These are phyloP conservation scores for Orobanche coerulescens DNA, from an alignment of 257 asterid genomes.

Conservation along the genomic window DNA sequence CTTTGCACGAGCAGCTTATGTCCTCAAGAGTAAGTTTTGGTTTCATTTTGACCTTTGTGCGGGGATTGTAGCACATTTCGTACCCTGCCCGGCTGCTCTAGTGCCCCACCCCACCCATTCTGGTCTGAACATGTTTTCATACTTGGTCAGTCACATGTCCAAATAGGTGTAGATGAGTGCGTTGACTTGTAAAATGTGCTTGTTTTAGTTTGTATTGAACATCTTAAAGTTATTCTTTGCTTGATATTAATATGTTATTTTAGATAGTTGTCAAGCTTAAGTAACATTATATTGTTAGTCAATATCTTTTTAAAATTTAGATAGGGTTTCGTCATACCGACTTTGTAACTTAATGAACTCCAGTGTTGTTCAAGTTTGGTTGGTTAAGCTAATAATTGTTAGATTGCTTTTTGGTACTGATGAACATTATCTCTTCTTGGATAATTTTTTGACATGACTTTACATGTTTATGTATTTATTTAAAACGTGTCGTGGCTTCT, in stretches of 20 bases:
- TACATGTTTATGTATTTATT: neutral
- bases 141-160: neutral
- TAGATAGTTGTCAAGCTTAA: neutral
- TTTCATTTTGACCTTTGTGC: neutral
- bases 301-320: neutral
- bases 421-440: neutral
- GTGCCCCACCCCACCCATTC: neutral
- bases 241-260: no score
- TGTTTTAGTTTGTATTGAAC: neutral
- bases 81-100: no score
- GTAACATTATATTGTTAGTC: neutral
- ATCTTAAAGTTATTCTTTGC: neutral
- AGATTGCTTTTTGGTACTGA: neutral
- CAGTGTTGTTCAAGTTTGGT: neutral
- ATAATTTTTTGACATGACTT: neutral
- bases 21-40: conserved; percentile 43
- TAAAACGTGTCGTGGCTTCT: neutral
- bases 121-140: neutral
- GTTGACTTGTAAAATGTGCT: neutral
- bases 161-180: neutral
- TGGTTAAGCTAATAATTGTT: neutral
- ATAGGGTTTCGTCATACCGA: neutral
- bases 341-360: neutral
- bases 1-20: conserved; percentile 72
- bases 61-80: neutral